A percentile compares a stretch with the other conserved stretches of the same genome.
phyloP scores from a whole-genome alignment of 2,329 filamentous ascomycete species.

The Pezicula rhizophila region DNA sequence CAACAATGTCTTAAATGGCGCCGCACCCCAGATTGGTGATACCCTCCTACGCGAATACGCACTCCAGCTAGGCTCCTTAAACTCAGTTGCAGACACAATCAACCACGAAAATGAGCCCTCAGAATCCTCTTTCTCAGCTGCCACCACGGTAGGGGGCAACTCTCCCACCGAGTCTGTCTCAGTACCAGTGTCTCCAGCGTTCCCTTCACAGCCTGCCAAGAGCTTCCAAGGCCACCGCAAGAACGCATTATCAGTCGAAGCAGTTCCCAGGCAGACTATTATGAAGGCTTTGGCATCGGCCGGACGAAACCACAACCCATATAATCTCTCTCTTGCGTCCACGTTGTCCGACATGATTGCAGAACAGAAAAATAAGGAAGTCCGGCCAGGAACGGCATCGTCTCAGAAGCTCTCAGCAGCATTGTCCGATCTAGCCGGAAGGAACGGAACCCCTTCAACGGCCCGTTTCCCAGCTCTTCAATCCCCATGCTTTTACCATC shows the following conservation, averaged over 20 bases:
- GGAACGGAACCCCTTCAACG: conserved; percentile 27
- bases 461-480: conserved; percentile 62
- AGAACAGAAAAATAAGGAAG: conserved; percentile 27
- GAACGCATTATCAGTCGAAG: conserved; percentile 28
- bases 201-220: conserved; percentile 12
- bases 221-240: conserved; percentile 21
- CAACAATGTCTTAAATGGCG: conserved; percentile 22
- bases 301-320: conserved; percentile 52
- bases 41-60: conserved; percentile 37
- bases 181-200: conserved; percentile 21
- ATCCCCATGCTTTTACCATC: conserved; percentile 96
- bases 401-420: conserved; percentile 58
- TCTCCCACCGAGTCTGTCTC: conserved; percentile 19
- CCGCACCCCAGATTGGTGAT: conserved; percentile 28
- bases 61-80: conserved; percentile 34
- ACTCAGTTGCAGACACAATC: conserved; percentile 28
- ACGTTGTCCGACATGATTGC: conserved; percentile 56
- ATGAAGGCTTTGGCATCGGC: conserved; percentile 74
- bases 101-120: conserved; percentile 21
- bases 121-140: conserved; percentile 21
- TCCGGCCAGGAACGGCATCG: conserved; percentile 22
- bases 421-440: conserved; percentile 42
- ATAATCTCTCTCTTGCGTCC: conserved; percentile 41
- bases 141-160: conserved; percentile 22
- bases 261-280: conserved; percentile 69